Base-by-base conservation (phyloP, 371 early-diverging fungal species). In the Cladochytrium tenue region DNA sequence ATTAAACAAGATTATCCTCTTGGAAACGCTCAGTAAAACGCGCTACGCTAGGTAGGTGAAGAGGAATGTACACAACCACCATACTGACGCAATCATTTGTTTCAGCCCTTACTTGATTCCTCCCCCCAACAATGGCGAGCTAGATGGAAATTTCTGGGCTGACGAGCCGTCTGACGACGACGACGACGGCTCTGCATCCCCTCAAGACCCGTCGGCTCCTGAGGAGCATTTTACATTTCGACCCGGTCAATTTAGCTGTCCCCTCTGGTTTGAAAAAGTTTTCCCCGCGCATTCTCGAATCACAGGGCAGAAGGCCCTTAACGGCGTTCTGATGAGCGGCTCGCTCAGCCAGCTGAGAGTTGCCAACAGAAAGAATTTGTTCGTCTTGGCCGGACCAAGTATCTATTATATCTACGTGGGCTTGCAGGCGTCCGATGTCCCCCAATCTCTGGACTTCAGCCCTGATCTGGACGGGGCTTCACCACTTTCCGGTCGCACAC, bases 251-350 rank as follows among this genome's bases (percentile, higher is more conserved):
- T 92, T 92, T 66, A 85, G 87, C 15, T 92, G 92, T 31, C 87
- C 89, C 0, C 62, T 87, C 7, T 84, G 90, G 1, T 88, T 83
- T 62, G 79, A 79, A 17, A 79, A 81, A 28, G 72, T 76, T 20
- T 91, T 92, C 65, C 85, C 88, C 1, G 66, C 93, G 0, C 93
- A 92, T 64, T 90, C 90, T 89, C 82, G 94, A 20, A 72, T 94
- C 31, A 82, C 80, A 56, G 88, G 91, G 0, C 79, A 80, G 17
- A 76, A 85, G 36, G 93, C 92, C 0, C 74, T 89, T 17, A 88
- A 80, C 58, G 78, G 91, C 13, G 75, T 81, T 15, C 71, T 78
- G 28, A 76, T n/a, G n/a, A n/a, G n/a, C n/a, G n/a, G 86, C 0
- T 66, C 66, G 7, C 73, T 93, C 15, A 76, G 81, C 20, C 82